Evolutionary conservation across 176 grass and related monocot species (phyloP), one percentile per base, ranked within the genome.

Genomic region (Thinopyrum elongatum): DNA sequence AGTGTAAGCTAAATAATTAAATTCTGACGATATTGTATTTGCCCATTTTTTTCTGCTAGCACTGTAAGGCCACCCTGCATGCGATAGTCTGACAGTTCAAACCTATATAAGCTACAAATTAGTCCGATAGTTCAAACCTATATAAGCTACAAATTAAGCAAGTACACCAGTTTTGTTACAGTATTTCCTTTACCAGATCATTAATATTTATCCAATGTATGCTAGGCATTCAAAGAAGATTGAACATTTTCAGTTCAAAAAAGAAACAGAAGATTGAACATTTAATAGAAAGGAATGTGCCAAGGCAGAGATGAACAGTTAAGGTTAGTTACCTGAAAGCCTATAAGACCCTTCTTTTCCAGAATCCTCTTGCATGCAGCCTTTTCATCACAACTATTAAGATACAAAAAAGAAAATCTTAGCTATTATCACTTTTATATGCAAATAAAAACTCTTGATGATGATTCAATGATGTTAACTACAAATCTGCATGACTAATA

Each of bases 321-420:
- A 31, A 53, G 80, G 61, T 77, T 46, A 80, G 61, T 89, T 87
- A 99, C 97, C 97, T 99, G 97, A 88, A 94, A 99, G 44, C 97
- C 97, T 21, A 79, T 17, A 61, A 99, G 85, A 53, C 97, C 97
- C 79, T 92, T 99, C 63, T 96, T 96, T 88, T 99, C 97, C 53
- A 99, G 81, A 90, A 99, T 93, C 87, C 77, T 99, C 78, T 87
- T 88, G 86, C 97, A 99, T 27, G 90, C 97, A 68, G 79, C 87
- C 86, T 99, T 99, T 91, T 99, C 97, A 81, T 95, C 93, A 62
- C 86, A 91, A 80, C 94, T 99, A 83, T 82, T 86, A 59, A 91
- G 46, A 85, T 49, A 86, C 49, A 35, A 74, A 70, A 89, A 76
- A 34, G 10, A 69, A 70, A 75, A 75, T 21, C 10, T 77, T 46